Evolutionary conservation across 2,329 filamentous ascomycete species (phyloP).

Genomic region (Fusarium sp.): DNA sequence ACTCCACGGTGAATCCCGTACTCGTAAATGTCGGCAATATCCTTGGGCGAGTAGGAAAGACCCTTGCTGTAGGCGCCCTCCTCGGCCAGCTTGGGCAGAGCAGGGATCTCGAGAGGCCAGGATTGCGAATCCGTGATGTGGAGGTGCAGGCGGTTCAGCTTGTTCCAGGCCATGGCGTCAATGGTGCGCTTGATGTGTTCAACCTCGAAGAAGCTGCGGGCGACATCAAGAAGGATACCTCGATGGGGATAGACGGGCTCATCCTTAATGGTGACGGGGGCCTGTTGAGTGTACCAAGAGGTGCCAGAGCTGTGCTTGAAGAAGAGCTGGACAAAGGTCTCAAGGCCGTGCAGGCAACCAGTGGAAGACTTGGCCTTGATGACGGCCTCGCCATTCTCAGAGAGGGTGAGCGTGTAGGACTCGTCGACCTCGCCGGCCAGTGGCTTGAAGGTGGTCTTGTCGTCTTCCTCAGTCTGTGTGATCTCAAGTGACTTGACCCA

Average conservation of each 20-base stretch:
- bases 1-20: conserved; percentile 70
- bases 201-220: conserved; percentile 74
- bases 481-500: conserved; percentile 69
- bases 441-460: conserved; percentile 66
- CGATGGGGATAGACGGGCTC: conserved; percentile 77
- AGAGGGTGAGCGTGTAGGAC: conserved; percentile 73
- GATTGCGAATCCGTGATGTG: conserved; percentile 85
- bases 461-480: conserved; percentile 61
- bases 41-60: conserved; percentile 70
- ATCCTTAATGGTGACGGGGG: conserved; percentile 76
- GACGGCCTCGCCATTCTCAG: conserved; percentile 63
- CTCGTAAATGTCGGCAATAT: conserved; percentile 71
- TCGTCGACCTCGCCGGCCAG: conserved; percentile 73
- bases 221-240: conserved; percentile 80
- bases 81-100: conserved; percentile 71
- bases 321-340: conserved; percentile 81
- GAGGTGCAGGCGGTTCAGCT: conserved; percentile 82
- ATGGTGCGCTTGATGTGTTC: conserved; percentile 75
- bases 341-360: conserved; percentile 75
- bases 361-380: conserved; percentile 71
- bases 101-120: conserved; percentile 82
- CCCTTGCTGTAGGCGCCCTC: conserved; percentile 76
- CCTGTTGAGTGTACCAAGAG: conserved; percentile 71
- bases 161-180: conserved; percentile 78
- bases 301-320: conserved; percentile 69